These are phyloP conservation scores for Ceratocystis lukuohia DNA, from an alignment of 2,329 filamentous ascomycete species.

Conservation along the genomic window DNA sequence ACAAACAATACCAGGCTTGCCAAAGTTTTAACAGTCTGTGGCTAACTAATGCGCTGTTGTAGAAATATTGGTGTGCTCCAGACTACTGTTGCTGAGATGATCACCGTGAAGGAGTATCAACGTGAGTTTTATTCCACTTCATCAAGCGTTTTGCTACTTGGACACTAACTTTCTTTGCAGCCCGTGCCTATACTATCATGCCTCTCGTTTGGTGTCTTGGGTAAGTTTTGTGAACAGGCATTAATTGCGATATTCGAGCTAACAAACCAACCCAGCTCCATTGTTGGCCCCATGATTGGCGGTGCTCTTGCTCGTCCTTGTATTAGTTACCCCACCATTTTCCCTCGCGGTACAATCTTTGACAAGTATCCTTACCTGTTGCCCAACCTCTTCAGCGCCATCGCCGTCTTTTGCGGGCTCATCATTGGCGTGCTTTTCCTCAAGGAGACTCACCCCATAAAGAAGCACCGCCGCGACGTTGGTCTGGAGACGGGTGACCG, in stretches of 20 bases:
- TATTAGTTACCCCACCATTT: slow-evolving; percentile 62
- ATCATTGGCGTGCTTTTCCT: slow-evolving; percentile 71
- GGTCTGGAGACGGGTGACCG: slow-evolving; percentile 65
- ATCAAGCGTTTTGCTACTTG: slow-evolving; percentile 9
- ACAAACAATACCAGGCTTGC: neutral
- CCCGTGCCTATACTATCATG: slow-evolving; percentile 93
- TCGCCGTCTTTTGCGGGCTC: slow-evolving; percentile 63
- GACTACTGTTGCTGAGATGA: slow-evolving; percentile 86
- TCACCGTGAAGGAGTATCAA: slow-evolving; percentile 87
- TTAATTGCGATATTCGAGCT: neutral
- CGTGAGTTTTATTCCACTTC: slow-evolving; percentile 38
- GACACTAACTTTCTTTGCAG: slow-evolving; percentile 32
- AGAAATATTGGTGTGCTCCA: slow-evolving; percentile 91
- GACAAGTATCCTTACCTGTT: slow-evolving; percentile 80
- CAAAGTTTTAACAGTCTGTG: too few relatives aligned
- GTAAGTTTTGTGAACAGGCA: slow-evolving; percentile 32
- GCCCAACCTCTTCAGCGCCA: slow-evolving; percentile 79
- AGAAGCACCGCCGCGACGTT: slow-evolving; percentile 61
- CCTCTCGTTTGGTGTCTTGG: slow-evolving; percentile 96
- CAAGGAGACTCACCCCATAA: slow-evolving; percentile 82
- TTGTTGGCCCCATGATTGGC: slow-evolving; percentile 82
- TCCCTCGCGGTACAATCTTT: slow-evolving; percentile 62
- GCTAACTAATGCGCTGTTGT: slow-evolving; percentile 14
- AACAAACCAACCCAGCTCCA: slow-evolving; percentile 45
- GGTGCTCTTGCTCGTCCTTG: slow-evolving; percentile 81